Evolutionary conservation across 345 rosid genomes (phyloP).

Genomic region (Sisymbrium altissimum): DNA sequence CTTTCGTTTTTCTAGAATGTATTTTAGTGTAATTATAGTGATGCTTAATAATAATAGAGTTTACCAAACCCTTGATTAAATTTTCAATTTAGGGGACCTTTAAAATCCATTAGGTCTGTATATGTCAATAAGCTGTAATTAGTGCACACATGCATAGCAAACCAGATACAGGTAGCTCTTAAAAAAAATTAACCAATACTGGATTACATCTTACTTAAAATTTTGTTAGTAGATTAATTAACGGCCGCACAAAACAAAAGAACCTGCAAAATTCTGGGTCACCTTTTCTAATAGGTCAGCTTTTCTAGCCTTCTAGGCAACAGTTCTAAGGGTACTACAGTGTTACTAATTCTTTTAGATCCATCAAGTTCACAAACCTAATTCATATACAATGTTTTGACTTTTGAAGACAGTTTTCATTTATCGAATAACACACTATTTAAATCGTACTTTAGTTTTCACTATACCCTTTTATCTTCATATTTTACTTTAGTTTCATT

Average conservation of each 20-base stretch:
- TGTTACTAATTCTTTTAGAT: too few relatives aligned
- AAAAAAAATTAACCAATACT: neutral
- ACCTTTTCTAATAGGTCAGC: neutral
- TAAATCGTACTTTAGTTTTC: too few relatives aligned
- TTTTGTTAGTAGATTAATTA: too few relatives aligned
- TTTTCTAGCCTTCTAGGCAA: neutral
- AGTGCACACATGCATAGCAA: neutral
- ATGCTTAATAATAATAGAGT: neutral
- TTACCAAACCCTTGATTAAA: neutral
- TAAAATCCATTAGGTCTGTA: neutral
- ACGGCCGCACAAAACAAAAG: too few relatives aligned
- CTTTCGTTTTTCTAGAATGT: neutral
- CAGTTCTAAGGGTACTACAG: neutral
- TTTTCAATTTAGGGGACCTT: neutral
- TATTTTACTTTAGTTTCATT: too few relatives aligned
- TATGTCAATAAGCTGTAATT: neutral
- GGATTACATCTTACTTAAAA: too few relatives aligned
- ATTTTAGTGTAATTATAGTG: slow-evolving; percentile 12
- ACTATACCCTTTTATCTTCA: too few relatives aligned
- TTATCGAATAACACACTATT: too few relatives aligned
- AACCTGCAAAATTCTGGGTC: too few relatives aligned
- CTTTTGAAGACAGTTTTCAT: too few relatives aligned
- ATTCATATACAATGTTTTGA: too few relatives aligned
- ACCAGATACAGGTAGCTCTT: neutral
- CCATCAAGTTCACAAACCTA: too few relatives aligned